A percentile compares a stretch with the other conserved stretches of the same genome.
Evolutionary conservation across 345 rosid genomes (phyloP).

Genomic region (Eutrema yunnanense): DNA sequence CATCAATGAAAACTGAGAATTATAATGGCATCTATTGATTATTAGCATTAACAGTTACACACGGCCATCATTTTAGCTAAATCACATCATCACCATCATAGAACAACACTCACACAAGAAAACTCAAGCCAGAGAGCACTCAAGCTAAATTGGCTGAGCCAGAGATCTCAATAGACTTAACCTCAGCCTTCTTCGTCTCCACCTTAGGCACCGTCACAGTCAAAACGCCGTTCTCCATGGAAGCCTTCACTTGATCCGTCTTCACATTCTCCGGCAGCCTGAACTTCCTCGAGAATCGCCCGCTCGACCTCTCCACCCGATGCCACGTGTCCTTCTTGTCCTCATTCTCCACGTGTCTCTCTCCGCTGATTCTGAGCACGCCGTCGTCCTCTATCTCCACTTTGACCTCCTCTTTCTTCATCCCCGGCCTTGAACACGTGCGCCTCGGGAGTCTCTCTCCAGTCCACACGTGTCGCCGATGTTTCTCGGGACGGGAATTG

Average conservation of each 20-base stretch:
- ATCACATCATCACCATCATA: no score
- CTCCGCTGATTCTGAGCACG: conserved; percentile 32
- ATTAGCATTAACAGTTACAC: no score
- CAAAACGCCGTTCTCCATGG: conserved; percentile 54
- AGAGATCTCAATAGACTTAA: conserved; percentile 44
- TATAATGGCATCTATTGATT: no score
- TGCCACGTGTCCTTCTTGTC: conserved; percentile 35
- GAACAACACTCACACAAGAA: no score
- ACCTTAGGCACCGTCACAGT: conserved; percentile 43
- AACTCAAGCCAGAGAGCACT: no score
- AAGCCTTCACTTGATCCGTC: conserved; percentile 40
- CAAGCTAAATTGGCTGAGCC: conserved; percentile 9
- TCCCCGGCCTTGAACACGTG: conserved; percentile 35
- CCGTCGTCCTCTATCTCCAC: conserved; percentile 37
- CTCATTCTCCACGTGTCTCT: conserved; percentile 32
- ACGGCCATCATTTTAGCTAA: no score
- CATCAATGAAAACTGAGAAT: no score
- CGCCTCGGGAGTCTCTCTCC: conserved; percentile 32
- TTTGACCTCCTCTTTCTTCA: conserved; percentile 38
- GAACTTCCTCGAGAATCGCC: conserved; percentile 28
- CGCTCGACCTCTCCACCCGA: conserved; percentile 23
- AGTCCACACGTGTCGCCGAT: conserved; percentile 27
- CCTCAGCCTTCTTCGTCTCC: conserved; percentile 30
- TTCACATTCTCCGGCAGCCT: conserved; percentile 34
- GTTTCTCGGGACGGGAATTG: neutral